Evolutionary conservation across 2,329 filamentous ascomycete species (phyloP).

Genomic region (Chaetomiaceae sp.): DNA sequence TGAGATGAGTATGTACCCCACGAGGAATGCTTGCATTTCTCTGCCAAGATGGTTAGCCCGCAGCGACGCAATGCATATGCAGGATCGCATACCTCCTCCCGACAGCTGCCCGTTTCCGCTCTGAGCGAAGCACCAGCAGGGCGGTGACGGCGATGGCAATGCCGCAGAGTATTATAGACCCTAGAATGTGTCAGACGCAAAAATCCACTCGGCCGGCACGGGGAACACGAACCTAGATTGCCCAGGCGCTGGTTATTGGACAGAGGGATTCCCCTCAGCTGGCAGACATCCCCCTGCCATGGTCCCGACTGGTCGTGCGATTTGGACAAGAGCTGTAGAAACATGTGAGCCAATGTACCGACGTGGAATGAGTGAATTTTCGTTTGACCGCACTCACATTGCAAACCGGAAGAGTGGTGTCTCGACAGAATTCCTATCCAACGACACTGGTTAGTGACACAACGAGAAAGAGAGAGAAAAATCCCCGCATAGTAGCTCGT

Average conservation of each 20-base stretch:
- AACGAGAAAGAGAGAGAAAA: background rate
- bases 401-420: constrained; percentile 78
- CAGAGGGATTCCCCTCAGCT: constrained; percentile 70
- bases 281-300: constrained; percentile 69
- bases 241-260: constrained; percentile 62
- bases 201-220: background rate
- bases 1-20: constrained; percentile 79
- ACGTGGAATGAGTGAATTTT: background rate
- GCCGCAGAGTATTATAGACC: constrained; percentile 81
- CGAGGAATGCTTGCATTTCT: constrained; percentile 93
- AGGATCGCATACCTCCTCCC: constrained; percentile 67
- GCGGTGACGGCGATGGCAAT: constrained; percentile 66
- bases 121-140: constrained; percentile 72
- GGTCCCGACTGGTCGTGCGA: constrained; percentile 54
- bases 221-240: constrained; percentile 66
- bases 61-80: background rate
- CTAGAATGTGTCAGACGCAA: constrained; percentile 39
- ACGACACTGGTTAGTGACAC: background rate
- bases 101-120: constrained; percentile 88
- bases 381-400: constrained; percentile 58
- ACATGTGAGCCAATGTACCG: constrained; percentile 18
- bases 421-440: constrained; percentile 70
- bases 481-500: constrained; percentile 17
- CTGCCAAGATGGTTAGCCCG: constrained; percentile 42
- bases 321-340: constrained; percentile 57